Evolutionary conservation across 2,329 filamentous ascomycete genomes (phyloP), one percentile per base, ranked within the genome.

Genomic region (Amauroascus niger): DNA sequence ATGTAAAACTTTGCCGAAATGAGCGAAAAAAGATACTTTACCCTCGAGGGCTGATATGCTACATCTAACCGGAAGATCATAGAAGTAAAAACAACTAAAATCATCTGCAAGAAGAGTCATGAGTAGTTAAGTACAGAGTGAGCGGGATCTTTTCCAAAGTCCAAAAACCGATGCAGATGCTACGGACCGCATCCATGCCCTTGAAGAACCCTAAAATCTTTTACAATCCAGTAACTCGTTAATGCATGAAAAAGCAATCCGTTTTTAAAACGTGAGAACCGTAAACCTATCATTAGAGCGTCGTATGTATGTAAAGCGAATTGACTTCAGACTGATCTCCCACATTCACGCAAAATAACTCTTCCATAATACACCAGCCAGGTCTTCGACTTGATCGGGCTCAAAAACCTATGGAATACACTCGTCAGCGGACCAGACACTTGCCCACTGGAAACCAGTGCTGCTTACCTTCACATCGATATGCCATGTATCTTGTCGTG

Each of bases 341-440:
- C 7, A 13, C 22, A 32, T 30, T 35, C 74, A 95, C 39, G 90
- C 94, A 75, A 98, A 98, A 68, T 98, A 98, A 70, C 91, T 97
- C 83, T 98, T 98, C 93, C 93, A 98, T 50, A 98, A 75, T 46
- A 98, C 94, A 50, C 93, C 93, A 64, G 96, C 90, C 55, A 98
- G 71, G 66, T 97, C 91, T 69, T 97, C 93, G 9, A 98, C 76
- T 65, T 98, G 91, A 62, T 97, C 93, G 28, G 85, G 74, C 24
- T 89, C 89, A 67, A 98, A 98, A 56, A 79, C 81, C 82, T 88
- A 81, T 49, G 49, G 55, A 53, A 58, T 20, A 13, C n/a, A 7
- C 16, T 20, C 9, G 43, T 43, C 13, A 45, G n/a, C 26, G 22
- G 13, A 39, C 13, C 2, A 8, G 1, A 16, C 35, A 35, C 24